Base-by-base conservation (phyloP, 768 basidiomycete genomes). In the Lentinula sp. region DNA sequence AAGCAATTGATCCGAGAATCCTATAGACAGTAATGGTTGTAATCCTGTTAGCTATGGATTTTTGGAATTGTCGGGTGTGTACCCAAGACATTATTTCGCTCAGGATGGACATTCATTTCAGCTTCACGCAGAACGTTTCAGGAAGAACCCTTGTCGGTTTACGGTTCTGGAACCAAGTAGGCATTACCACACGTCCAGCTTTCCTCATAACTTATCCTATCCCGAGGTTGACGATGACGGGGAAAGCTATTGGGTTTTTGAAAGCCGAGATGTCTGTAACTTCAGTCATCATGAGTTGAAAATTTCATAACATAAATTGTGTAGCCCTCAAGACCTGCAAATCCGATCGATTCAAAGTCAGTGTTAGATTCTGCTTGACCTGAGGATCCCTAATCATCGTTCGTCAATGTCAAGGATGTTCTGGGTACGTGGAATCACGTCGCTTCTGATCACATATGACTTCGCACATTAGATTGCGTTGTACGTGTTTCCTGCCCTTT, bases 231-330 rank as follows among this genome's bases (percentile, higher is more conserved):
- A 98, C 68, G 95, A 98, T 58, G 95, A 98, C 65, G 97, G 97
- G 2, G 92, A 96, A 72, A 83, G 81, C 72, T 95, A 88, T 66
- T 99, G 97, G 97, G 95, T 99, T 10, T 99, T 99, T 66, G 97
- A 99, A 75, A 91, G 90, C 68, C 84, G 95, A 69, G 95, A 98
- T 73, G 96, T 96, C 74, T 70, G 90, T 76, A 32, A 20, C 4
- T 48, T 42, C 52, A 32, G 23, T 15, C 9, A 35, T 32, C 35
- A 36, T 9, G 32, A 45, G 9, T 55, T 15, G 18, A 20, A 43
- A 13, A 48, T 35, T 13, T 16, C 33, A 48, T 28, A 20, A 48
- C 16, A 7, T 35, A 50, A 33, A 13, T 43, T 45, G 8, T 55
- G 16, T 57, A 96, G 94, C 91, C 95, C 35, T 90, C 93, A 52